Percentiles rank a stretch among this genome's conserved stretches.
Conservation (phyloP, 73 alveolate species). For the Paramecium sexaurelia region DNA sequence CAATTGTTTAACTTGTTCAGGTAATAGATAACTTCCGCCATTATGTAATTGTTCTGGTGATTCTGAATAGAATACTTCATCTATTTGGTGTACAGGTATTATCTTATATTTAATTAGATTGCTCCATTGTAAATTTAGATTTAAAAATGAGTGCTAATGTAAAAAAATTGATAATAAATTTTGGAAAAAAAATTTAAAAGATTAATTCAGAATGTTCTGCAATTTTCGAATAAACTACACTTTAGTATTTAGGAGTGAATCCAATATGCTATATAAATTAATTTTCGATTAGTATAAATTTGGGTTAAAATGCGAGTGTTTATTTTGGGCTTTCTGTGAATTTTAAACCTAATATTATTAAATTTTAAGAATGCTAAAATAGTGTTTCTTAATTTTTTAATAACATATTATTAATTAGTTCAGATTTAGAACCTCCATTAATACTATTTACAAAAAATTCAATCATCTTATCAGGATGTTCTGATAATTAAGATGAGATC, state of each 20-base stretch:
- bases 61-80: neutral
- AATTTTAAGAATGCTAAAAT: neutral
- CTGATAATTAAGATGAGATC: neutral
- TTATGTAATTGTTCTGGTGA: neutral
- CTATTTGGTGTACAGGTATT: constrained; percentile 9
- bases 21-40: neutral
- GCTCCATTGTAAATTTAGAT: neutral
- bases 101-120: neutral
- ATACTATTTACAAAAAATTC: neutral
- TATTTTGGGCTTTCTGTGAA: neutral
- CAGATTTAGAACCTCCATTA: neutral
- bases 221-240: neutral
- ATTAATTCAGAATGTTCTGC: neutral
- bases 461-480: neutral
- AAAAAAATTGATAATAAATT: neutral
- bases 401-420: neutral
- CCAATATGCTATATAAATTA: neutral
- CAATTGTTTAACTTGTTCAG: constrained; percentile 11
- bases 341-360: neutral
- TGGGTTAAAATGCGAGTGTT: neutral
- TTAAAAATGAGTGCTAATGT: neutral
- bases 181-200: neutral
- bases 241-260: neutral
- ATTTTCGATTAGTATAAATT: neutral
- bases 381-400: neutral